Base-by-base conservation (phyloP, 2,329 filamentous ascomycete genomes). In the Sporothrix mexicana region DNA sequence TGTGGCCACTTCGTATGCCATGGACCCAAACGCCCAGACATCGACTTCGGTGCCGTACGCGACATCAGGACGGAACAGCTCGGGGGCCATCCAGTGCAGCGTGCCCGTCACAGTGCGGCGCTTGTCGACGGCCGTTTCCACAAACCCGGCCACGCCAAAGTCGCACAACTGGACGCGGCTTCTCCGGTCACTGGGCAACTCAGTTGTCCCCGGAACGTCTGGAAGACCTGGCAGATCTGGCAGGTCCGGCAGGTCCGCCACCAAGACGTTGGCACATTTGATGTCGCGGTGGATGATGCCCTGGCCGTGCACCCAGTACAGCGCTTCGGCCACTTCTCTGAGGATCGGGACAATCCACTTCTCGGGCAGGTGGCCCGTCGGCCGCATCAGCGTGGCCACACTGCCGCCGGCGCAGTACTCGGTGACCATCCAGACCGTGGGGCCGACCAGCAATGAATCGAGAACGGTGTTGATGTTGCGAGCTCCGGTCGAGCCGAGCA, bases 351-450 rank as follows among this genome's bases (percentile, higher is more conserved):
- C 72, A 51, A 76, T 75, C 75, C 75, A 76, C n/a, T 89, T 91
- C 82, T 92, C 90, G 77, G 88, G 86, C 20, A 92, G 81, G 1
- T 59, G 43, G 53, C 68, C 84, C 0, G 88, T 91, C 13, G 90
- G 88, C 78, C 87, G 88, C 88, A 91, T 90, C 71, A 87, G 86
- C 73, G 87, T 94, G 76, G 87, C 91, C 79, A 96, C 90, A 79
- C 93, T 95, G 57, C 93, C 93, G 74, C 93, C 93, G 10, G 91
- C 92, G 77, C 93, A 95, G 80, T 95, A 94, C 81, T 95, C 92
- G 73, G 92, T 94, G 71, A 95, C 89, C 84, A 95, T 93, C 93
- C 93, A 96, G 82, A 96, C 90, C 74, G 93, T 89, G 75, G 92
- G 90, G 49, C 92, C 92, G 53, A 95, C 88, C 9, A 92, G 89